Base-by-base conservation (phyloP, 169 alveolate species). In the Plasmodium vivax region DNA sequence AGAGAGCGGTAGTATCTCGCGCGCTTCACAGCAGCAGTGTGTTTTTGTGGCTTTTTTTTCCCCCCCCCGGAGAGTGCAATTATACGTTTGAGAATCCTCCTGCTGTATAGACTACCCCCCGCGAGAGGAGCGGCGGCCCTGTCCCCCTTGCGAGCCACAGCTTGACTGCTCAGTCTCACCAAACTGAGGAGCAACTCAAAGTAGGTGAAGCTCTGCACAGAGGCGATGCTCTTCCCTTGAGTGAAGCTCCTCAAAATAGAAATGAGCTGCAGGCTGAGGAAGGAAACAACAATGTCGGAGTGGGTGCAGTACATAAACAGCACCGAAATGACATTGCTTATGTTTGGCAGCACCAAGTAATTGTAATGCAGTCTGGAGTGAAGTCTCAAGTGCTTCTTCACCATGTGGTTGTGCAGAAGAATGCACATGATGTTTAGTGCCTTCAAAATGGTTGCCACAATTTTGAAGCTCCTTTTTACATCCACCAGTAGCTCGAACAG, bases 331-430 rank as follows among this genome's bases (percentile, higher is more conserved):
- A 92, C 58, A 73, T 75, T 82, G 51, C 72, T 83, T 80, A 92
- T 92, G 51, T 75, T 68, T 23, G 95, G 95, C 74, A 92, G 82
- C n/a, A 38, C 92, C 34, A 92, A 81, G 84, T 38, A 92, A 73
- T 92, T 92, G 38, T 38, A 92, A 73, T 92, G 95, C 10, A 92
- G 19, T 54, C 74, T 92, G 56, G 92, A 51, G 62, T 92, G 95
- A 45, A 92, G 73, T 47, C 82, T 92, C 56, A 92, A 75, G 56
- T 92, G 82, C 47, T 73, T 71, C 68, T 82, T 51, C 74, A 43
- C 62, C 95, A 92, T 92, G 38, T 82, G 41, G 82, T 92, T 92
- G 83, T 74, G 77, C 41, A 92, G 47, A 14, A 83, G 83, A 82
- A 92, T 83, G 43, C 95, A 92, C 56, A 92, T 92, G 30, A 92